A percentile compares a stretch with the other conserved stretches of the same genome.
Conservation (phyloP, 441 rosid genomes). For the Pelargonium cotyledonis region DNA sequence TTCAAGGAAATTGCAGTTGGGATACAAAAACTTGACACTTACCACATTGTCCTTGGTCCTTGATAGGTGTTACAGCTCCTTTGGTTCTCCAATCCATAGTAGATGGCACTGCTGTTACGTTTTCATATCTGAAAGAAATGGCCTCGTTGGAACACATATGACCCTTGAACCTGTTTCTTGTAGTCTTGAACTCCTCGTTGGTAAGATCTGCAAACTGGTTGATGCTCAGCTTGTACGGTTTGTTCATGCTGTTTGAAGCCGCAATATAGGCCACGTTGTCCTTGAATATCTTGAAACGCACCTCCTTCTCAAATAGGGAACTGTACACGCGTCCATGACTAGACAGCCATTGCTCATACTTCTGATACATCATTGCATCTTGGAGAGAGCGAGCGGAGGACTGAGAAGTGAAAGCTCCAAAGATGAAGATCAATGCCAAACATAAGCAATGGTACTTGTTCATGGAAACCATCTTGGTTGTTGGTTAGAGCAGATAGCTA, state of each 20-base stretch:
- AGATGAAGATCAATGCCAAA: slow-evolving; percentile 15
- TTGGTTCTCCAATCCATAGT: slow-evolving; percentile 20
- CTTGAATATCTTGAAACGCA: slow-evolving; percentile 18
- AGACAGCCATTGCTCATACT: slow-evolving; percentile 20
- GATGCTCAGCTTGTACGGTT: slow-evolving; percentile 13
- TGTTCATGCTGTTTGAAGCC: slow-evolving; percentile 8
- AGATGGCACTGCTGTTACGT: slow-evolving; percentile 20
- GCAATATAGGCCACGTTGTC: slow-evolving; percentile 13
- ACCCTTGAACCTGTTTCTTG: slow-evolving; percentile 15
- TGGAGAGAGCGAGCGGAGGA: slow-evolving; percentile 15
- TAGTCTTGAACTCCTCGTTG: slow-evolving; percentile 22
- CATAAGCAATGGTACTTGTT: background rate
- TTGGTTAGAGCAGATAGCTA: no score
- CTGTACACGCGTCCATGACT: slow-evolving; percentile 16
- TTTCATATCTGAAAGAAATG: slow-evolving; percentile 15
- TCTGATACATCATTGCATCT: slow-evolving; percentile 8
- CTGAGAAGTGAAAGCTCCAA: slow-evolving; percentile 16
- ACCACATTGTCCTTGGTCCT: slow-evolving; percentile 28
- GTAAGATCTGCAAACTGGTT: slow-evolving; percentile 18
- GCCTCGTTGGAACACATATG: slow-evolving; percentile 11
- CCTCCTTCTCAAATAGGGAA: slow-evolving; percentile 9
- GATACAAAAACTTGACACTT: background rate
- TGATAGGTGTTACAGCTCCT: slow-evolving; percentile 1
- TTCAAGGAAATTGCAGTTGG: no score
- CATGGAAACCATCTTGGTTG: no score